Evolutionary conservation across 1,139 yeast genomes (phyloP).

Genomic region (Candida sanyaensis): DNA sequence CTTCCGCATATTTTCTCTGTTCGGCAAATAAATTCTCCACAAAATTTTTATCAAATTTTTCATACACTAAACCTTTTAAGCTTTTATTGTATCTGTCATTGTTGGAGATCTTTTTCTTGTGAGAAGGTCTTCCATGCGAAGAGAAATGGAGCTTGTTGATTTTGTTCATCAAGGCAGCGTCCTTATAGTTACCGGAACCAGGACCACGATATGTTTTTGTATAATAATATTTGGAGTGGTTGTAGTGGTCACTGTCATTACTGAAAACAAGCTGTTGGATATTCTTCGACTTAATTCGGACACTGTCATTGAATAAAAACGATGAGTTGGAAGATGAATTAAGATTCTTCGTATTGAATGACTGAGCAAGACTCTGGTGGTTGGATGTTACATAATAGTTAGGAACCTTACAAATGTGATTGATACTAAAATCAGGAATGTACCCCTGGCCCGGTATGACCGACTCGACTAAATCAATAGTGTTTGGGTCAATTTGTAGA

Average conservation of each 20-base stretch:
- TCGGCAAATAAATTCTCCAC: constrained; percentile 31
- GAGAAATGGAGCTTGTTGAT: constrained; percentile 35
- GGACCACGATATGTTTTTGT: constrained; percentile 46
- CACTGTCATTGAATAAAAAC: constrained; percentile 20
- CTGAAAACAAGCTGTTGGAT: constrained; percentile 38
- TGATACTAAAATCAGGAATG: constrained; percentile 45
- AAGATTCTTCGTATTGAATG: constrained; percentile 19
- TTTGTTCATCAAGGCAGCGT: constrained; percentile 43
- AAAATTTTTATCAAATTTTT: constrained; percentile 31
- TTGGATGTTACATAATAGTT: constrained; percentile 41
- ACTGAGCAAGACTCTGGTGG: constrained; percentile 20
- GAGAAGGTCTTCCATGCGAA: constrained; percentile 16
- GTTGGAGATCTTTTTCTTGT: constrained; percentile 25
- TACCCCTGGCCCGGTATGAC: constrained; percentile 50
- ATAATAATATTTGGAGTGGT: constrained; percentile 42
- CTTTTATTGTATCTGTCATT: constrained; percentile 24
- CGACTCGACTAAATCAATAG: constrained; percentile 40
- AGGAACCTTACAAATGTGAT: constrained; percentile 45
- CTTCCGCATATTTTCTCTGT: constrained; percentile 38
- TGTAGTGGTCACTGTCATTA: constrained; percentile 37
- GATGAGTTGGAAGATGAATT: constrained; percentile 24
- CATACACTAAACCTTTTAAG: constrained; percentile 44
- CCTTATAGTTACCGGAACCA: constrained; percentile 50
- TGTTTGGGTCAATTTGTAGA: constrained; percentile 40
- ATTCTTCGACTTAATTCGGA: constrained; percentile 31